Percentiles rank a stretch among this genome's conserved stretches.
Evolutionary conservation across 305 asterid species (phyloP).

Genomic region (Fraxinus sp.): DNA sequence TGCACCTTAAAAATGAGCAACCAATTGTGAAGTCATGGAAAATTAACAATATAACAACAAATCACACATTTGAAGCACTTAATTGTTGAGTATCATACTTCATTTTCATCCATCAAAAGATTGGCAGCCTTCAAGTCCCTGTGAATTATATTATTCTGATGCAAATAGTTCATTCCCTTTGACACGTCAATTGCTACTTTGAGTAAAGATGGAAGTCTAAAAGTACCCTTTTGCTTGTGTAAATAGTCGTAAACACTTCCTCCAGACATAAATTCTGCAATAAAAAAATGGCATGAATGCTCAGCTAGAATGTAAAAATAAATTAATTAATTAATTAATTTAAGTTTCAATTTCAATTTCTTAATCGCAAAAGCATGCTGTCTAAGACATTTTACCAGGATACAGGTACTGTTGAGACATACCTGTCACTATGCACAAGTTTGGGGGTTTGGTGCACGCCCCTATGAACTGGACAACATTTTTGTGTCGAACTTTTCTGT

Average conservation of each 20-base stretch:
- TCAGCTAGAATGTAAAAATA: not conserved
- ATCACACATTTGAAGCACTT: slow-evolving; percentile 7
- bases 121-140: slow-evolving; percentile 96
- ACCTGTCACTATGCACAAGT: slow-evolving; percentile 92
- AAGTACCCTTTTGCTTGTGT: slow-evolving; percentile 90
- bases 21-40: not conserved
- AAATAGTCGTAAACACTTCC: slow-evolving; percentile 93
- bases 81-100: slow-evolving; percentile 44
- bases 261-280: slow-evolving; percentile 88
- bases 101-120: slow-evolving; percentile 92
- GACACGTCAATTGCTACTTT: slow-evolving; percentile 92
- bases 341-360: not conserved
- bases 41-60: not conserved
- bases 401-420: slow-evolving; percentile 11
- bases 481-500: slow-evolving; percentile 96
- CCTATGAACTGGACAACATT: slow-evolving; percentile 96
- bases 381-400: not conserved
- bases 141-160: slow-evolving; percentile 90
- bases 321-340: not conserved
- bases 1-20: slow-evolving; percentile 12
- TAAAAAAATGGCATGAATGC: slow-evolving; percentile 18
- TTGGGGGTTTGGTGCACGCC: slow-evolving; percentile 90
- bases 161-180: slow-evolving; percentile 95
- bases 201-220: slow-evolving; percentile 79
- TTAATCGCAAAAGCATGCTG: not conserved